Conservation (phyloP, 2,329 filamentous ascomycete genomes). For the Curvularia spicifera region DNA sequence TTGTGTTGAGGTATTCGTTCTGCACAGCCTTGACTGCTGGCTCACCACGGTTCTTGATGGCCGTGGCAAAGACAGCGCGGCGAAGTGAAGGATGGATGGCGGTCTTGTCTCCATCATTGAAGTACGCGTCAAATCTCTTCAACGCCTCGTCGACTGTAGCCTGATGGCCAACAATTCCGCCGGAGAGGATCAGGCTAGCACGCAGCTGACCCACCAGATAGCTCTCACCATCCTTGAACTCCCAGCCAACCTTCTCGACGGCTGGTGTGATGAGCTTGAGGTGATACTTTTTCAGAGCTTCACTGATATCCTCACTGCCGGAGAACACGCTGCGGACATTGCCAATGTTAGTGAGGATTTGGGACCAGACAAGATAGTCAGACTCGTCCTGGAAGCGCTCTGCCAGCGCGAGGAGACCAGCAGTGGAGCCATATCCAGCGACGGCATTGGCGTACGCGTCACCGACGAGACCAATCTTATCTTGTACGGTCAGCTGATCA, state of each 20-base stretch:
- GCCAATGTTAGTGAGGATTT: slow-evolving; percentile 77
- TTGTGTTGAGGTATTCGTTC: slow-evolving; percentile 81
- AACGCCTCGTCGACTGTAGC: slow-evolving; percentile 74
- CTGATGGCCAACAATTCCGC: slow-evolving; percentile 77
- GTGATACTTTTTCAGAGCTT: slow-evolving; percentile 78
- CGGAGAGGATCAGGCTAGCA: slow-evolving; percentile 77
- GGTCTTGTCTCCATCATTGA: slow-evolving; percentile 66
- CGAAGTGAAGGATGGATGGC: slow-evolving; percentile 84
- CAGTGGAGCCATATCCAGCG: slow-evolving; percentile 81
- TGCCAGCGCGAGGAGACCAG: slow-evolving; percentile 81
- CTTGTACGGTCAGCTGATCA: slow-evolving; percentile 76
- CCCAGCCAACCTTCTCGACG: slow-evolving; percentile 83
- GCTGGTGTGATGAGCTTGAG: slow-evolving; percentile 77
- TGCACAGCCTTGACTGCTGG: slow-evolving; percentile 77
- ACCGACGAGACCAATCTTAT: slow-evolving; percentile 91
- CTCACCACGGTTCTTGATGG: slow-evolving; percentile 73
- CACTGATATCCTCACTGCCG: slow-evolving; percentile 73
- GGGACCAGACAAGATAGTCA: slow-evolving; percentile 88
- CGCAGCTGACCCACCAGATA: slow-evolving; percentile 84
- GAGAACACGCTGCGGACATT: slow-evolving; percentile 86
- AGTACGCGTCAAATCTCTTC: slow-evolving; percentile 81
- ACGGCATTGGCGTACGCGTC: slow-evolving; percentile 89
- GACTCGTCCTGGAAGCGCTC: slow-evolving; percentile 82
- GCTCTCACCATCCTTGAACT: slow-evolving; percentile 77
- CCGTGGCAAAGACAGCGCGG: slow-evolving; percentile 78